Percentiles rank a stretch among this genome's conserved stretches.
phyloP scores from a whole-genome alignment of 2,329 filamentous ascomycete genomes.

The Neonectria coccinea region DNA sequence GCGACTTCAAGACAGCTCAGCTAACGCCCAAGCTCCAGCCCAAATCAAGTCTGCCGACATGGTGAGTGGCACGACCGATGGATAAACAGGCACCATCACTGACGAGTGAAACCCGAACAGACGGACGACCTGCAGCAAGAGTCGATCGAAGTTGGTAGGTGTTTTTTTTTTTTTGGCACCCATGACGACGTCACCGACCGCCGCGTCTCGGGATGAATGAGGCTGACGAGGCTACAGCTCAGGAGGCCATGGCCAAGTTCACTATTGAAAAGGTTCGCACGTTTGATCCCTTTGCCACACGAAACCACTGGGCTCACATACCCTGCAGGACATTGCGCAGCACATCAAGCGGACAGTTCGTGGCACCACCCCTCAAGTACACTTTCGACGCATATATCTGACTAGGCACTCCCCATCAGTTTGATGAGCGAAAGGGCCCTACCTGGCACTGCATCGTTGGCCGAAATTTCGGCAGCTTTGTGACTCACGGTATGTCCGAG shows the following conservation, averaged over 20 bases:
- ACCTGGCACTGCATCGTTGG: slow-evolving; percentile 99
- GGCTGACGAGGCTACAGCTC: slow-evolving; percentile 58
- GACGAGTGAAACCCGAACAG: slow-evolving; percentile 61
- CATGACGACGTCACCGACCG: slow-evolving; percentile 13
- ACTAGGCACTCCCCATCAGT: slow-evolving; percentile 65
- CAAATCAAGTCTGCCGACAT: slow-evolving; percentile 99
- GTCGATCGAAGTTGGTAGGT: slow-evolving; percentile 93
- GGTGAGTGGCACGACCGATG: slow-evolving; percentile 67
- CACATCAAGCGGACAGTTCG: slow-evolving; percentile 91
- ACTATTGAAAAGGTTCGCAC: slow-evolving; percentile 69
- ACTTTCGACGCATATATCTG: slow-evolving; percentile 16
- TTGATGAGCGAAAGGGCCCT: slow-evolving; percentile 95
- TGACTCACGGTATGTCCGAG: slow-evolving; percentile 85
- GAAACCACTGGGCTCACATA: slow-evolving; percentile 33
- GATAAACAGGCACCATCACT: slow-evolving; percentile 40
- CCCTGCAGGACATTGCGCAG: slow-evolving; percentile 85
- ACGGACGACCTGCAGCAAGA: slow-evolving; percentile 98
- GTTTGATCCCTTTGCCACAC: slow-evolving; percentile 10
- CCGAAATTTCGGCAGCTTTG: slow-evolving; percentile 98
- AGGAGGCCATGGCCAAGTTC: slow-evolving; percentile 73
- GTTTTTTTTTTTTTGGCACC: slow-evolving; percentile 26
- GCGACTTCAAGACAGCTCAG: slow-evolving; percentile 3
- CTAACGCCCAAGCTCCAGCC: slow-evolving; percentile 65
- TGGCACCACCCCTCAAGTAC: slow-evolving; percentile 24
- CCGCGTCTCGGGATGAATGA: slow-evolving; percentile 19